Evolutionary conservation across 148 eudicot genomes (phyloP).

Genomic region (Cornus suecica): DNA sequence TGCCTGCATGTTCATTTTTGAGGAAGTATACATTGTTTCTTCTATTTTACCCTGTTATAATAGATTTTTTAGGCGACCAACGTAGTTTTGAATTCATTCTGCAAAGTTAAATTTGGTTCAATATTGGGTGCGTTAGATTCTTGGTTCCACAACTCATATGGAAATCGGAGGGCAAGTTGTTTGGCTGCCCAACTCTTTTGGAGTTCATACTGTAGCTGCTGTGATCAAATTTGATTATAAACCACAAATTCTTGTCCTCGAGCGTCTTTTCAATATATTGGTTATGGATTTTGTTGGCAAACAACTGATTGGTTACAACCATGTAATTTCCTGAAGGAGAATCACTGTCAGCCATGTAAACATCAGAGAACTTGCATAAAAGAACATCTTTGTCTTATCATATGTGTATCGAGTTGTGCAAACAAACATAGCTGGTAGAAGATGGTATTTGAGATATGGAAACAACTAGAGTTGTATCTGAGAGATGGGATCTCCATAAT

Average conservation of each 20-base stretch:
- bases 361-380: neutral
- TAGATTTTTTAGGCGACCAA: conserved; percentile 1
- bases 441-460: neutral
- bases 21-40: neutral
- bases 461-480: neutral
- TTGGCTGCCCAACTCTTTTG: neutral
- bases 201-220: neutral
- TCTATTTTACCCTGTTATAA: neutral
- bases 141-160: conserved; percentile 2
- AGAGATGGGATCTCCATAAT: neutral
- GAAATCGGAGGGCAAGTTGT: neutral
- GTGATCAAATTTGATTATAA: neutral
- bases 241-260: neutral
- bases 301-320: neutral
- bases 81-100: neutral
- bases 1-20: neutral
- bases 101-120: neutral
- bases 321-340: neutral
- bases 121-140: neutral
- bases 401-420: neutral
- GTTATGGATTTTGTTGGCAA: neutral
- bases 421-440: neutral
- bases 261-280: neutral
- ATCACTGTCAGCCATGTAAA: neutral
- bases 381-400: neutral